Base-by-base conservation (phyloP, 164 flowering plant species). In the Brasenia schreberi region DNA sequence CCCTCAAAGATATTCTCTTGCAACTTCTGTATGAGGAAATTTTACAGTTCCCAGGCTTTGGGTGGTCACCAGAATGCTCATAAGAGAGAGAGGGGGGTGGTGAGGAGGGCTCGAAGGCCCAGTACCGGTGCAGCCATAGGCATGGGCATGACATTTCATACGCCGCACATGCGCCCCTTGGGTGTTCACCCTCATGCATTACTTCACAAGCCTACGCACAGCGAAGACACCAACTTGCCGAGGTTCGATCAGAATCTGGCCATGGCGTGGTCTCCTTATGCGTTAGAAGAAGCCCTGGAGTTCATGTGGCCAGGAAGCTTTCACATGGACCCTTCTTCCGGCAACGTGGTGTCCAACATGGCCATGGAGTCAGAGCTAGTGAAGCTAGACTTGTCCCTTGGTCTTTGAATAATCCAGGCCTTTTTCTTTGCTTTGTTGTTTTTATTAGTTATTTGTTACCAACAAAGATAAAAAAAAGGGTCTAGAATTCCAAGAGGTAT, bases 21-120 rank as follows among this genome's bases (percentile, higher is more conserved):
- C 72, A 84, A 88, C 77, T 91, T 85, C 74, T 91, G 97, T 80
- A 80, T 74, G 88, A 83, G 97, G 69, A 91, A 91, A 70, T 91
- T 91, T 76, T 87, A 65, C 80, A 91, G 96, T 61, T 88, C 97
- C 62, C 97, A 91, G 70, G 97, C 97, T 66, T 66, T 91, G 64
- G 97, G 97, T 2, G 97, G 97, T 44, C 97, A 91, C 68, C 97
- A 91, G 64, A 90, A 90, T 75, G 97, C 97, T n/a, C 97, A 91
- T 82, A 91, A 85, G 77, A 80, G 86, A 71, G 95, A 91, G 67
- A 81, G 97, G 73, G 90, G 90, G 23, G 86, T 81, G 69, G 87
- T 82, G 9, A 81, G 81, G 69, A 77, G 88, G 73, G 77, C 75
- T 53, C 85, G 80, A 33, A 77, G 83, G 5, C 83, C 80, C 61